Conservation (phyloP, 257 asterid genomes). For the Nicotiana tomentosiformis region DNA sequence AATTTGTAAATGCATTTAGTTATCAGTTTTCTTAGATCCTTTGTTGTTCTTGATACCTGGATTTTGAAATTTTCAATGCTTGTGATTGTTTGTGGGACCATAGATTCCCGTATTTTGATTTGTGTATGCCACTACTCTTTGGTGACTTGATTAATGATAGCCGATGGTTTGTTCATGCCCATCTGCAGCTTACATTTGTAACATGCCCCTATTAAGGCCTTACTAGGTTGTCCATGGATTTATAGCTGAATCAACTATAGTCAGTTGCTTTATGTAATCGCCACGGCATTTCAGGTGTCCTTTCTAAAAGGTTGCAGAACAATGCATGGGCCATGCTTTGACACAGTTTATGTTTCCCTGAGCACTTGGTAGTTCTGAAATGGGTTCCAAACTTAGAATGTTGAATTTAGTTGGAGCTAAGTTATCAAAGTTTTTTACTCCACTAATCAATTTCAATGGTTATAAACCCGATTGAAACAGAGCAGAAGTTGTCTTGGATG, state of each 20-base stretch:
- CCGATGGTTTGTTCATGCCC: not conserved
- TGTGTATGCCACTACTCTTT: not conserved
- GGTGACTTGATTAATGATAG: not conserved
- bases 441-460: slow-evolving; percentile 58
- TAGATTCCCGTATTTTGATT: not conserved
- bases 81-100: not conserved
- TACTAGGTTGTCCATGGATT: not conserved
- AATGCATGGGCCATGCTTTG: not conserved
- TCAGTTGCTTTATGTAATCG: not conserved
- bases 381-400: not conserved
- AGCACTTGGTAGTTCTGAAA: not conserved
- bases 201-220: not conserved
- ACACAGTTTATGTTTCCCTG: not conserved
- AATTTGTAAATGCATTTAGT: not conserved
- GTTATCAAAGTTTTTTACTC: not conserved
- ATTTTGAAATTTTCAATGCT: not conserved
- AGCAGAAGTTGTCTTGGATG: slow-evolving; percentile 98
- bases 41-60: not conserved
- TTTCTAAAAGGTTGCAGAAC: not conserved
- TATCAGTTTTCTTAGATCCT: not conserved
- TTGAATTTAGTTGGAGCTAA: not conserved
- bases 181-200: not conserved
- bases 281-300: not conserved
- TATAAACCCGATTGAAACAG: slow-evolving; percentile 80
- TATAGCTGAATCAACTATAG: not conserved